These are phyloP conservation scores for Sporisorium graminicola DNA, from an alignment of 1,284 basidiomycete genomes.

Conservation along the genomic window DNA sequence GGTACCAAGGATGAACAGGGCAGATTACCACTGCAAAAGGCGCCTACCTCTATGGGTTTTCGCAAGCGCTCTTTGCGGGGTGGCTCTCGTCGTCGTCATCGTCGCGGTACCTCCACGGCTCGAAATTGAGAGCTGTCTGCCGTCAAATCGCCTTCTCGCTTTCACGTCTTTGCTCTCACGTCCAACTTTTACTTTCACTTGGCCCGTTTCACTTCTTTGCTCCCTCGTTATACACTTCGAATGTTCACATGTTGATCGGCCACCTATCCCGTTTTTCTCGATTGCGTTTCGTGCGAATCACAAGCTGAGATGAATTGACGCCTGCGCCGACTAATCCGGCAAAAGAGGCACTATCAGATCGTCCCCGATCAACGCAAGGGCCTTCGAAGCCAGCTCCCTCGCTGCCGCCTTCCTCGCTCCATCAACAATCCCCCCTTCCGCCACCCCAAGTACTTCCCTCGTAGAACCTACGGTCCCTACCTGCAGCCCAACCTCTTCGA, in stretches of 20 bases:
- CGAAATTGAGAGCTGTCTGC: background rate
- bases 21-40: constrained; percentile 13
- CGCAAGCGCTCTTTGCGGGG: constrained; percentile 7
- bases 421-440: background rate
- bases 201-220: background rate
- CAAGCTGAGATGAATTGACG: background rate
- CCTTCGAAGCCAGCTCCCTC: constrained; percentile 25
- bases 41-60: constrained; percentile 34
- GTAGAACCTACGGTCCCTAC: constrained; percentile 25
- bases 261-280: no score
- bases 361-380: constrained; percentile 23
- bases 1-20: background rate
- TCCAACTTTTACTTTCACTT: background rate
- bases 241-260: no score
- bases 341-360: constrained; percentile 20
- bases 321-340: background rate
- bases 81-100: background rate
- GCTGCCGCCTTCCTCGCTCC: constrained; percentile 13
- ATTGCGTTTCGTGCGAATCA: background rate
- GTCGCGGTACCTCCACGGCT: background rate
- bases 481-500: constrained; percentile 14
- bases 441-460: constrained; percentile 11
- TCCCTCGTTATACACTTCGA: background rate
- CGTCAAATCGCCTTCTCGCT: background rate
- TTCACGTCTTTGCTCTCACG: background rate